Evolutionary conservation across 2,329 filamentous ascomycete genomes (phyloP), one percentile per base, ranked within the genome.

Genomic region (Akanthomyces muscarius): DNA sequence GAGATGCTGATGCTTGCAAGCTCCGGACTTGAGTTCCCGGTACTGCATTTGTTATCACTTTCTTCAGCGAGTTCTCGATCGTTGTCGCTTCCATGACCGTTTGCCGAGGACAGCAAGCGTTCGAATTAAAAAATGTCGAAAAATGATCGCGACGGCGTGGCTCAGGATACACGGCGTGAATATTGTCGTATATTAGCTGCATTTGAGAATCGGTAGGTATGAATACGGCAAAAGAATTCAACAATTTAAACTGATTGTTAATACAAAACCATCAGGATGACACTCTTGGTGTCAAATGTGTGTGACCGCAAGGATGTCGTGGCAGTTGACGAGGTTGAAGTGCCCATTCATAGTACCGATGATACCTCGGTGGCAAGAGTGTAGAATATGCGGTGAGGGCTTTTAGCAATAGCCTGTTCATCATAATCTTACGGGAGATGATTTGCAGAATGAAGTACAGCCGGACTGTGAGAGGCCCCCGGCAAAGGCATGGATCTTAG

Each of bases 51-150:
- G 68, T 71, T 65, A 81, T 71, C 57, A 76, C 71, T 25, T 71
- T 68, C 69, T 72, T 71, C 55, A 80, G 69, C 45, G 71, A 70
- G 65, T 75, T 69, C 33, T 70, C 65, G 30, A 71, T 65, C 7
- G 71, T 69, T 63, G 68, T 65, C 65, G 68, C 70, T 65, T 73
- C 71, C 76, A 79, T 80, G 66, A 71, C 28, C 51, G 65, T 62
- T 63, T 66, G 62, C 68, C 23, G 53, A 38, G 14, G 38, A 16
- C 14, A 28, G 21, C 25, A 28, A 11, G 25, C 8, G 21, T 44
- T 25, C 23, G 36, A 38, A 44, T 16, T 52, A n/a, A 25, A 36
- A 6, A 38, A 45, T 28, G 38, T 36, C 21, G 50, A 47, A 52
- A 18, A 36, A 7, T 5, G 14, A 11, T 33, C 18, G 21, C 8